phyloP scores from a whole-genome alignment of 78 protist genomes.

The Planoprotostelium fungivorum region DNA sequence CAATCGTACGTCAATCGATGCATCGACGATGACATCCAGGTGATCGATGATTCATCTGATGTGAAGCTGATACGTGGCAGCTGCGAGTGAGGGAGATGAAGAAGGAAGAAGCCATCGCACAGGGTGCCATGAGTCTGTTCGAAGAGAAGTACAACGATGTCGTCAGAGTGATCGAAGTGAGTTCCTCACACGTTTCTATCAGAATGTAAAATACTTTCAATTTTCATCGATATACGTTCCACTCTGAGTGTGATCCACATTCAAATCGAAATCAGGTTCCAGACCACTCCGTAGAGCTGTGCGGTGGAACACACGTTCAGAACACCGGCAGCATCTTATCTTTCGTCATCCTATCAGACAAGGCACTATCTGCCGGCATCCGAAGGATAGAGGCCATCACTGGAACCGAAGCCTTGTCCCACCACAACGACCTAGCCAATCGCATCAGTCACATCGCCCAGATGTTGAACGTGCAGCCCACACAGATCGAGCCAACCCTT shows the following conservation, averaged over 20 bases:
- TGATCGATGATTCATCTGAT: neutral
- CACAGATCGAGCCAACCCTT: neutral
- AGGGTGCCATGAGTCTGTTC: constrained; percentile 38
- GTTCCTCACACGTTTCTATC: neutral
- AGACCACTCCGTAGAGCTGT: constrained; percentile 28
- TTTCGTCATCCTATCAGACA: constrained; percentile 23
- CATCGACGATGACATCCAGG: constrained; percentile 5
- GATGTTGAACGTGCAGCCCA: neutral
- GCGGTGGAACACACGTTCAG: constrained; percentile 58
- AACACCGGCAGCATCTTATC: neutral
- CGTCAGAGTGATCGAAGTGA: constrained; percentile 24
- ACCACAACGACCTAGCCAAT: neutral
- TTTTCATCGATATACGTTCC: neutral
- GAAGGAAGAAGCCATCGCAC: constrained; percentile 14
- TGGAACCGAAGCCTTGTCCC: constrained; percentile 14
- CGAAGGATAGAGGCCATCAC: constrained; percentile 55
- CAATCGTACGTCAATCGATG: constrained; percentile 22
- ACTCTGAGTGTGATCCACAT: neutral
- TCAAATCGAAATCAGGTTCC: too few relatives aligned
- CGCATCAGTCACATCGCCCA: neutral
- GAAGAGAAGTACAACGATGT: constrained; percentile 31
- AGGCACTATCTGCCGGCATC: constrained; percentile 45
- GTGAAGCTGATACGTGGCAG: neutral
- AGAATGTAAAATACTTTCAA: neutral
- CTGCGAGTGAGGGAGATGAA: neutral